phyloP scores from a whole-genome alignment of 2,329 filamentous ascomycete genomes.

The Orbilia oligospora region DNA sequence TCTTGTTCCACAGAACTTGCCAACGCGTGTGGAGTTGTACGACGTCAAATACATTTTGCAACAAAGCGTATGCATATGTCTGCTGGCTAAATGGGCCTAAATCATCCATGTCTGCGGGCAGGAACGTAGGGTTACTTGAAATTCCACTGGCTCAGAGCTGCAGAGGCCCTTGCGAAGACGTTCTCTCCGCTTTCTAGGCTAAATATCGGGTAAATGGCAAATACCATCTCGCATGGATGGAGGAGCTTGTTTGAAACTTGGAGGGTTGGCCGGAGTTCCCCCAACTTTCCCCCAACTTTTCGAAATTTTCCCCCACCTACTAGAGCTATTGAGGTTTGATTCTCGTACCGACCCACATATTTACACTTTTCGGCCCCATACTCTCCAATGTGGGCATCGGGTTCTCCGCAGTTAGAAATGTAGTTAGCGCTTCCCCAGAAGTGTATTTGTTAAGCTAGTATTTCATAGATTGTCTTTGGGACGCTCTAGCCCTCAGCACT shows the following conservation, averaged over 20 bases:
- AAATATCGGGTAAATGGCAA: slow-evolving; percentile 39
- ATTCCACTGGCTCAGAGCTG: neutral
- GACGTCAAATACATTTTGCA: slow-evolving; percentile 23
- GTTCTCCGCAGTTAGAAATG: slow-evolving; percentile 7
- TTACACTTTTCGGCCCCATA: neutral
- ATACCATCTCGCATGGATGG: slow-evolving; percentile 15
- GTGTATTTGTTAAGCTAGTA: slow-evolving; percentile 3
- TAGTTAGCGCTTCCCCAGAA: slow-evolving; percentile 6
- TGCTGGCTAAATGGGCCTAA: slow-evolving; percentile 39
- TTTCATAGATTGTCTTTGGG: neutral
- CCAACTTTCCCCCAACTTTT: slow-evolving; percentile 31
- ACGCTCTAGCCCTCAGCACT: neutral
- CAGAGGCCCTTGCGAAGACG: neutral
- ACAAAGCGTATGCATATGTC: slow-evolving; percentile 10
- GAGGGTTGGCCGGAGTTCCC: slow-evolving; percentile 31
- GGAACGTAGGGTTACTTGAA: neutral
- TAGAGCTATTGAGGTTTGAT: no score
- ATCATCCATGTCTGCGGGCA: slow-evolving; percentile 6
- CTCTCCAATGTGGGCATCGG: neutral
- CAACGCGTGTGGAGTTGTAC: slow-evolving; percentile 38
- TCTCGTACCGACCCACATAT: slow-evolving; percentile 1
- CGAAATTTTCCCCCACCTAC: slow-evolving; percentile 23
- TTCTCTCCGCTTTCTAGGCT: slow-evolving; percentile 37
- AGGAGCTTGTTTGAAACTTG: slow-evolving; percentile 29
- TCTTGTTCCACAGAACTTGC: slow-evolving; percentile 5